A percentile compares a stretch with the other conserved stretches of the same genome.
Conservation (phyloP, 1,284 basidiomycete species). For the Rugosomyces carneus region DNA sequence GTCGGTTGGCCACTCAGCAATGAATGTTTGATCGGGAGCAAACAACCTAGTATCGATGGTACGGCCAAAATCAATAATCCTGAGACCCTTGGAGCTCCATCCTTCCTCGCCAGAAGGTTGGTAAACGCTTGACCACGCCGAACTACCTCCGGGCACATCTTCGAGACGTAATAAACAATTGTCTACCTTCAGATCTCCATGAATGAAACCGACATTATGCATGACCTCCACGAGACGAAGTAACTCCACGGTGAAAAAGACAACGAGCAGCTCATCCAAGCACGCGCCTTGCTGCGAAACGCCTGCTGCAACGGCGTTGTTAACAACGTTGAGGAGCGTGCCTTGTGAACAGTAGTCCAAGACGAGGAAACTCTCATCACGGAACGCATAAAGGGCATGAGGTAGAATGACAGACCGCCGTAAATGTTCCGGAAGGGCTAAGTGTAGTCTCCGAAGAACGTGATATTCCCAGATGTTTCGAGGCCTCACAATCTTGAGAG, state of each 20-base stretch:
- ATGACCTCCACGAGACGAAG: conserved; percentile 79
- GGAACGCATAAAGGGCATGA: conserved; percentile 73
- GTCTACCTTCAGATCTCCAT: conserved; percentile 99
- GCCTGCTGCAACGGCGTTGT: conserved; percentile 67
- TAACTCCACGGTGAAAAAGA: conserved; percentile 94
- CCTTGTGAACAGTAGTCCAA: conserved; percentile 90
- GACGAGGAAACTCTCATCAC: conserved; percentile 88
- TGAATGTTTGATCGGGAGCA: conserved; percentile 72
- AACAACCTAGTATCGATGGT: conserved; percentile 84
- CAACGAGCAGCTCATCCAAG: conserved; percentile 89
- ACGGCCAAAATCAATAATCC: conserved; percentile 94
- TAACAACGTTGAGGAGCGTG: conserved; percentile 90
- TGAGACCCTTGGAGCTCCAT: conserved; percentile 86
- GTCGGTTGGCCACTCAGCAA: conserved; percentile 86
- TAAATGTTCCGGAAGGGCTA: conserved; percentile 50
- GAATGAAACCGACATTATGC: conserved; percentile 82
- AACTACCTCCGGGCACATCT: conserved; percentile 65
- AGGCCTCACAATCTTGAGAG: conserved; percentile 91
- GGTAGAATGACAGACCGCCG: conserved; percentile 68
- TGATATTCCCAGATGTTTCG: conserved; percentile 92
- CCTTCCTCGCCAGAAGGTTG: conserved; percentile 71
- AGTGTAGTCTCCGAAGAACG: conserved; percentile 75
- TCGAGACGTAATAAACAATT: conserved; percentile 93
- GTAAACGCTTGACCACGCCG: conserved; percentile 74
- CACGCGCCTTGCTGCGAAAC: conserved; percentile 74